Base-by-base conservation (phyloP, 805 yeast genomes). In the Metschnikowia lachancei region DNA sequence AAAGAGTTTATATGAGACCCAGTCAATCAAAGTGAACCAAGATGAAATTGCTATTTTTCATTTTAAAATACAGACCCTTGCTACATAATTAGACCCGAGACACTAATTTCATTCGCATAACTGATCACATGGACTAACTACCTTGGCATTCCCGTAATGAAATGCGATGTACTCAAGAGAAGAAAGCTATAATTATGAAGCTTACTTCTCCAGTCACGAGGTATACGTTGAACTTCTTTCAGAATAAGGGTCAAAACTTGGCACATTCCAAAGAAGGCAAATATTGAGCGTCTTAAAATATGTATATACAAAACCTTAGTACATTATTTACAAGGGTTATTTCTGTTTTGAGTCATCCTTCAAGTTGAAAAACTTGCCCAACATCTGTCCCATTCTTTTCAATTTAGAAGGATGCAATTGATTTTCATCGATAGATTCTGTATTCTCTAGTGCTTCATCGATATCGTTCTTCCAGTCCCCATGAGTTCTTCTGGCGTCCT, bases 401-500 rank as follows among this genome's bases (percentile, higher is more conserved):
- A 81, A 64, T 49, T 77, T 77, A 1, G 76, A 72, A 10, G 80
- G 79, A 53, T 81, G 79, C 45, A 66, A 60, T 39, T 65, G 68
- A 28, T 62, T 62, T 39, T 67, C 70, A 40, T 66, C 70, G 30
- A 50, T 52, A 16, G 62, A 54, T 43, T 64, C 63, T 4, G 55
- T 56, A 11, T 36, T 28, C 3, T 39, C 41, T 35, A 50, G 47
- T 31, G 52, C 45, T 22, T 63, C 64, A 4, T 65, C 70, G n/a
- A 59, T 33, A 39, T 68, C 71, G 20, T 61, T 49, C 41, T 66
- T 65, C 66, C 69, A 66, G 43, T 70, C 68, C 13, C 67, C 66
- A 59, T 80, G 82, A 11, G 83, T 72, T 53, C 95, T 74, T 55
- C 78, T 85, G 3, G 99, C 99, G 19, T 74, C 76, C 36, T 74